Percentiles rank a stretch among this genome's conserved stretches.
Evolutionary conservation across 345 rosid species (phyloP).

Genomic region (Mangifera indica): DNA sequence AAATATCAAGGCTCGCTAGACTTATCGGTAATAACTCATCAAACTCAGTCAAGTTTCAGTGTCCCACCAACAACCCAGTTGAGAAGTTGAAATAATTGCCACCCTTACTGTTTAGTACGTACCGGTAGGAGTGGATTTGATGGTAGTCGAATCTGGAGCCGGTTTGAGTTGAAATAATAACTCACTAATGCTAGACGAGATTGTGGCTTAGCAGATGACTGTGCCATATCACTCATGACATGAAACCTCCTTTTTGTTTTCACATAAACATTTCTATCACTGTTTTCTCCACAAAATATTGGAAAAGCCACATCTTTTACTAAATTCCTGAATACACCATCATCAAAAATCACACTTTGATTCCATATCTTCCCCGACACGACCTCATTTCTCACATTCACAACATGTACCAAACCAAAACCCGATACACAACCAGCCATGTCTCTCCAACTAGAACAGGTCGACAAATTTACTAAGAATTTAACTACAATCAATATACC

Average conservation of each 20-base stretch:
- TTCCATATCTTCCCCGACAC: conserved; percentile 24
- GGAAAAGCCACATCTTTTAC: conserved; percentile 15
- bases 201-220: conserved; percentile 36
- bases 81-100: too few species aligned
- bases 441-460: conserved; percentile 17
- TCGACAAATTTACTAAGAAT: conserved; percentile 32
- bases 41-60: too few species aligned
- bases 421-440: conserved; percentile 50
- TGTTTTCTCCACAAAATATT: not conserved
- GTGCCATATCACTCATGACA: conserved; percentile 36
- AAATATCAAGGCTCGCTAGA: too few species aligned
- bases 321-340: conserved; percentile 10
- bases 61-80: too few species aligned
- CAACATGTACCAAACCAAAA: conserved; percentile 31
- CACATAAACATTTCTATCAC: conserved; percentile 27
- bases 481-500: not conserved
- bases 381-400: conserved; percentile 28
- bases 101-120: too few species aligned
- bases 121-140: too few species aligned
- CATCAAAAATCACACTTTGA: conserved; percentile 22
- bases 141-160: too few species aligned
- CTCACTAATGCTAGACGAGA: conserved; percentile 22
- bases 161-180: too few species aligned
- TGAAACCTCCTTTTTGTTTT: conserved; percentile 37
- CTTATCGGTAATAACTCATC: too few species aligned